Evolutionary conservation across 768 basidiomycete species (phyloP).

Genomic region (Boletus tomentosulus): DNA sequence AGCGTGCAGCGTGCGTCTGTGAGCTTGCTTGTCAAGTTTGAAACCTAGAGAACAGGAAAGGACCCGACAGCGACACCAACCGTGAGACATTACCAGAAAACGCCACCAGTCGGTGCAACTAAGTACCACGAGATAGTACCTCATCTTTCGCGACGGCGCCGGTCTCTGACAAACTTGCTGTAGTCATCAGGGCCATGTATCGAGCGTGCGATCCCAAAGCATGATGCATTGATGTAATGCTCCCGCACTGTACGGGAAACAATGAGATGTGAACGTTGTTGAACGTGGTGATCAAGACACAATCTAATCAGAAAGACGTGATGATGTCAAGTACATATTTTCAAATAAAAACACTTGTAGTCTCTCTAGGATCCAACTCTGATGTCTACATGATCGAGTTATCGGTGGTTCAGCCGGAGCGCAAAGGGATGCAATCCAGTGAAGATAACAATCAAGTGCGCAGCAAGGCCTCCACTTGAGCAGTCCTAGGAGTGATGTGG

Average conservation of each 20-base stretch:
- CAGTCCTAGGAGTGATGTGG: conserved; percentile 49
- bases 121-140: background rate
- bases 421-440: background rate
- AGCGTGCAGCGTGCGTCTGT: too few relatives aligned
- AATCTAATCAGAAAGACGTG: background rate
- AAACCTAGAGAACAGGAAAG: too few relatives aligned
- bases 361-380: background rate
- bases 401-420: background rate
- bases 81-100: too few relatives aligned
- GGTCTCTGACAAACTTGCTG: background rate
- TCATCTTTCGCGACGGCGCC: background rate
- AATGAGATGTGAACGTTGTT: background rate
- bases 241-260: background rate
- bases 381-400: background rate
- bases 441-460: background rate
- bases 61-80: too few relatives aligned
- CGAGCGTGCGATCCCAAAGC: background rate
- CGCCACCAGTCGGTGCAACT: too few relatives aligned
- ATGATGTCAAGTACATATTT: background rate
- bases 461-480: conserved; percentile 30
- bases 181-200: background rate
- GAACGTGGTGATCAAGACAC: background rate
- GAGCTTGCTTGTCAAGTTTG: too few relatives aligned
- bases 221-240: too few relatives aligned
- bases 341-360: background rate